These are phyloP conservation scores for Aspergillus nanangensis DNA, from an alignment of 495 filamentous ascomycete genomes.

Conservation along the genomic window DNA sequence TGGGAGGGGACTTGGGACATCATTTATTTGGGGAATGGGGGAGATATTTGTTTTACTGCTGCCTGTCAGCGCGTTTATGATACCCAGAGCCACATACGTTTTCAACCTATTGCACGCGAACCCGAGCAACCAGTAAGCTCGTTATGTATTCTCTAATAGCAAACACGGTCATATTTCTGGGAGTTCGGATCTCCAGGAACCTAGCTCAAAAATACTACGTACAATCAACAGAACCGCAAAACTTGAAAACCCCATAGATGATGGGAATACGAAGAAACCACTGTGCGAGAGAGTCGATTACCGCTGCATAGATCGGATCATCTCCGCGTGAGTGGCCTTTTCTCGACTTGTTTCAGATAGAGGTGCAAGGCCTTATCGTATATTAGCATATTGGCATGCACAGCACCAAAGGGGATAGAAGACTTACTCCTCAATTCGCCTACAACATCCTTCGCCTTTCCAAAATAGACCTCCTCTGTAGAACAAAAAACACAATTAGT, in stretches of 20 bases:
- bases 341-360: conserved; percentile 85
- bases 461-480: conserved; percentile 95
- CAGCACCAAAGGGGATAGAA: background rate
- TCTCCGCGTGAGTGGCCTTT: conserved; percentile 80
- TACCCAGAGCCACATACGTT: conserved; percentile 31
- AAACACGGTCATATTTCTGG: too few relatives aligned
- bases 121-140: too few relatives aligned
- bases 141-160: too few relatives aligned
- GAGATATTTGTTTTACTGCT: background rate
- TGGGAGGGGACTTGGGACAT: too few relatives aligned
- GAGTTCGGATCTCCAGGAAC: conserved; percentile 16
- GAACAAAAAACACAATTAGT: conserved; percentile 43
- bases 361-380: conserved; percentile 56
- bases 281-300: conserved; percentile 11
- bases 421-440: conserved; percentile 86
- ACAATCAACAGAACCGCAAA: conserved; percentile 7
- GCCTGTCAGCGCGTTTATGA: conserved; percentile 19
- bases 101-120: too few relatives aligned
- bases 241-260: background rate
- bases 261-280: background rate
- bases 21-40: too few relatives aligned
- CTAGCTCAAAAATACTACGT: conserved; percentile 12
- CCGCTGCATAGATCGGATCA: conserved; percentile 60
- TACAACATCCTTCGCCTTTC: conserved; percentile 99
- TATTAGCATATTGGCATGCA: background rate